phyloP scores from a whole-genome alignment of 2,329 filamentous ascomycete genomes.

The Penicillium rolfsii region DNA sequence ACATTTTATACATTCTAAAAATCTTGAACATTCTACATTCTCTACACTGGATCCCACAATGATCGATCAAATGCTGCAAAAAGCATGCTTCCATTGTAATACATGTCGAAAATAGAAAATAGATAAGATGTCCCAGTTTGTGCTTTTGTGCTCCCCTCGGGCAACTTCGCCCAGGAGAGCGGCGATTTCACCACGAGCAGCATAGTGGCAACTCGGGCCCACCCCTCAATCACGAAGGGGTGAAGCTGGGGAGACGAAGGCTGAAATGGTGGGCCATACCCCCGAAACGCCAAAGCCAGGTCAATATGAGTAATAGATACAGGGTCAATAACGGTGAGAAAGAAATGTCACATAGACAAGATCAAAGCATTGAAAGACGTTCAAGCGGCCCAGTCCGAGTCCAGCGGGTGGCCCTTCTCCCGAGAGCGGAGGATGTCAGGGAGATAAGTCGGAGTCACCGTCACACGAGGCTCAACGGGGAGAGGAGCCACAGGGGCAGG shows the following conservation, averaged over 20 bases:
- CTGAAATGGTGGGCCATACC: conserved; percentile 35
- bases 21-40: conserved; percentile 15
- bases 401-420: conserved; percentile 48
- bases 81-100: conserved; percentile 23
- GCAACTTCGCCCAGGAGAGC: conserved; percentile 8
- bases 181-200: conserved; percentile 20
- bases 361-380: background rate
- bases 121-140: conserved; percentile 20
- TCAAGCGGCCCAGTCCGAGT: conserved; percentile 51
- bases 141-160: conserved; percentile 22
- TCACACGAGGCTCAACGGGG: conserved; percentile 40
- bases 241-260: conserved; percentile 16
- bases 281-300: conserved; percentile 40
- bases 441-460: conserved; percentile 41
- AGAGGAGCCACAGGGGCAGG: conserved; percentile 29
- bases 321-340: conserved; percentile 28
- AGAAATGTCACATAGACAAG: conserved; percentile 17
- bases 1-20: conserved; percentile 8
- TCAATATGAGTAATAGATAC: conserved; percentile 39
- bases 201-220: conserved; percentile 25
- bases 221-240: background rate
- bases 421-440: conserved; percentile 37
- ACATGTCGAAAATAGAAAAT: conserved; percentile 20
- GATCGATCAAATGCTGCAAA: background rate
- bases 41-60: conserved; percentile 1